Base-by-base conservation (phyloP, 2,329 filamentous ascomycete species). In the Arachnomyces sp. region DNA sequence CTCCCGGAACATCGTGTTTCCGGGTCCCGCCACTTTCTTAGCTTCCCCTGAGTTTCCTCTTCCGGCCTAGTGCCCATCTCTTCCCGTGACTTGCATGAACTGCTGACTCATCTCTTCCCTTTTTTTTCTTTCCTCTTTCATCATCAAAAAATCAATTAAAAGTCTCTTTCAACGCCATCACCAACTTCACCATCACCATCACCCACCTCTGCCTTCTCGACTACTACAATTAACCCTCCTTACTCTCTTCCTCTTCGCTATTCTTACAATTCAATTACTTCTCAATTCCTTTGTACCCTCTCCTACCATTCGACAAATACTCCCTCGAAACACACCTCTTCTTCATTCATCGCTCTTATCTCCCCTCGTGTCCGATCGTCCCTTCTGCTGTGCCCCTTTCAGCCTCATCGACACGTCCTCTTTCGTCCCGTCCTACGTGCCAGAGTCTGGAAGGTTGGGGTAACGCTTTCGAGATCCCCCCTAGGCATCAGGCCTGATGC, bases 371-470 rank as follows among this genome's bases (percentile, higher is more conserved):
- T 30, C 40, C 35, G n/a, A n/a, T n/a, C n/a, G n/a, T n/a, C n/a
- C n/a, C n/a, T n/a, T n/a, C n/a, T n/a, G n/a, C n/a, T n/a, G n/a
- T n/a, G n/a, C 34, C 31, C 37, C 39, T 42, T 42, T 30, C 33
- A 30, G 36, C 25, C 28, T 28, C 40, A 36, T 17, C 31, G 39
- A 35, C 39, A 43, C 33, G 34, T 47, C 42, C 30, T 42, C 37
- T 38, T 45, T 39, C 30, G 35, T 39, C 11, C 36, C 31, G 29
- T 38, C 31, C 15, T 46, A 25, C 20, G 5, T 25, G 9, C 5
- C 9, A 44, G 36, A 5, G 9, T 25, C 20, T 25, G 20, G 20
- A 25, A 25, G 9, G 20, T 25, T 25, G 20, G 20, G 20, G 9
- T 25, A 25, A 25, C 5, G 9, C 20, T 25, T 25, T 25, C 20